phyloP scores from a whole-genome alignment of 176 grass and related monocot species.

The bread wheat (Triticum aestivum) region DNA sequence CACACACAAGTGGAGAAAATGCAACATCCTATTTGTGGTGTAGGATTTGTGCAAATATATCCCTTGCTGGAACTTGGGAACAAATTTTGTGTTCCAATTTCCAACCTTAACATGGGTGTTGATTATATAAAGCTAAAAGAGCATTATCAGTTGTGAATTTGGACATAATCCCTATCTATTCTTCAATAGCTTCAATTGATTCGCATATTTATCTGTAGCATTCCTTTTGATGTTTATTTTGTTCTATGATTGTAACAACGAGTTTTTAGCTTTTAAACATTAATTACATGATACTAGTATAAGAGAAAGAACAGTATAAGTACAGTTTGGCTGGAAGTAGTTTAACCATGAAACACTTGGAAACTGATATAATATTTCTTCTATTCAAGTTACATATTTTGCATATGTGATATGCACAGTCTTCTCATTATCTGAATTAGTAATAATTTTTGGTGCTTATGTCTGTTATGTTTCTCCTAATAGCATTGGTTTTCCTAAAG shows the following conservation, averaged over 20 bases:
- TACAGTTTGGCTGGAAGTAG: not conserved
- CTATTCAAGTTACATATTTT: constrained; percentile 6
- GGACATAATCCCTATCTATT: not conserved
- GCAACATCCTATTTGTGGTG: not conserved
- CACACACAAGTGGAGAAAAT: not conserved
- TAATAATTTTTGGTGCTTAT: constrained; percentile 14
- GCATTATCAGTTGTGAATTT: not conserved
- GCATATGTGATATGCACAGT: not conserved
- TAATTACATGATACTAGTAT: not conserved
- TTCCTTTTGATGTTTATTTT: not conserved
- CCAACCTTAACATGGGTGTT: not conserved
- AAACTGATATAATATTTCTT: constrained; percentile 24
- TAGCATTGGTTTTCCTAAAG: constrained; percentile 2
- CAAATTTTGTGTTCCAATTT: not conserved
- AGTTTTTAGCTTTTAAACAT: not conserved
- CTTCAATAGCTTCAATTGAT: not conserved
- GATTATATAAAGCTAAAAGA: not conserved
- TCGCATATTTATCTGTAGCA: not conserved
- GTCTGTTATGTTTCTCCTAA: not conserved
- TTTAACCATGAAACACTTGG: not conserved
- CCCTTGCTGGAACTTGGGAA: not conserved
- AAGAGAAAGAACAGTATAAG: not conserved
- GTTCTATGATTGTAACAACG: not conserved
- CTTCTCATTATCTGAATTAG: not conserved
- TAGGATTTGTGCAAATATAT: constrained; percentile 3